These are phyloP conservation scores for Chaetomium fimeti DNA, from an alignment of 495 filamentous ascomycete species.

Conservation along the genomic window DNA sequence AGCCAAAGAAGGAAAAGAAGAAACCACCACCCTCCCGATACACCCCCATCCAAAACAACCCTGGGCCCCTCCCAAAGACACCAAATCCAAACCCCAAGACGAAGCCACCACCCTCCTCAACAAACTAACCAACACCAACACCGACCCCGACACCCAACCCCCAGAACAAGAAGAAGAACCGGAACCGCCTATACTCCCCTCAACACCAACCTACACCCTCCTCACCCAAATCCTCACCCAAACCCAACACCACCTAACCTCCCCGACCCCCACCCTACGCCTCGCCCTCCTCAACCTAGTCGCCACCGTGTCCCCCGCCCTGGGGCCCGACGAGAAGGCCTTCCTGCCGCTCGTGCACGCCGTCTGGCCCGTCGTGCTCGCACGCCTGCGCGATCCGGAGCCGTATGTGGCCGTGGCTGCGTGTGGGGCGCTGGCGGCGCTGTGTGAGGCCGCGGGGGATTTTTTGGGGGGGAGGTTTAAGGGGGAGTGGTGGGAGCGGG, in stretches of 20 bases:
- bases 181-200: not conserved
- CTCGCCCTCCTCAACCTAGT: conserved; percentile 73
- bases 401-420: conserved; percentile 70
- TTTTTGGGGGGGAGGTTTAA: conserved; percentile 73
- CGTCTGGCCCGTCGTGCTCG: conserved; percentile 76
- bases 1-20: conserved; percentile 36
- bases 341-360: conserved; percentile 88
- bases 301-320: conserved; percentile 60
- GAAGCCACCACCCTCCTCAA: conserved; percentile 31
- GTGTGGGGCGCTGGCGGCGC: conserved; percentile 59
- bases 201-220: conserved; percentile 56
- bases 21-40: conserved; percentile 19
- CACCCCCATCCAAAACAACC: conserved; percentile 28
- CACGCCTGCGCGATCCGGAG: conserved; percentile 71
- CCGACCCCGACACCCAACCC: conserved; percentile 38
- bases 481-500: conserved; percentile 61
- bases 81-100: conserved; percentile 23
- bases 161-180: not conserved
- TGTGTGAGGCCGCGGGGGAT: conserved; percentile 69
- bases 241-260: conserved; percentile 83
- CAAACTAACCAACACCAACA: conserved; percentile 43
- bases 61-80: conserved; percentile 35
- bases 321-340: conserved; percentile 70
- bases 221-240: conserved; percentile 66
- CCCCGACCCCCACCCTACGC: conserved; percentile 73